These are phyloP conservation scores for Lactarius hatsudake DNA, from an alignment of 768 basidiomycete genomes.

Conservation along the genomic window DNA sequence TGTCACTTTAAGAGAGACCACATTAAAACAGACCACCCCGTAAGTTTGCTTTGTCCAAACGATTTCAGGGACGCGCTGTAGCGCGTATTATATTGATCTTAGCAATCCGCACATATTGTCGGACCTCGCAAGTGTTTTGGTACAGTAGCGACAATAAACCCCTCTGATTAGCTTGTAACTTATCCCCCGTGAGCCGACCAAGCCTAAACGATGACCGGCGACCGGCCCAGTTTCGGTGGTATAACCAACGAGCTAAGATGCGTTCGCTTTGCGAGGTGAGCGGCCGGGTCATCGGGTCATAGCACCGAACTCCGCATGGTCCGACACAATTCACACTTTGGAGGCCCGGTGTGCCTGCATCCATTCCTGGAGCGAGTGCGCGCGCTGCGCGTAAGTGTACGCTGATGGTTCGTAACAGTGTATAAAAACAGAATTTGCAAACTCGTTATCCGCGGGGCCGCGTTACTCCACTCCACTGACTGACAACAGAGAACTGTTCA, in stretches of 20 bases:
- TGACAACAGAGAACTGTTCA: conserved; percentile 4
- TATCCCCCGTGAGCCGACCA: background rate
- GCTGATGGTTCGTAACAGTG: conserved; percentile 15
- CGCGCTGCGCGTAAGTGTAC: background rate
- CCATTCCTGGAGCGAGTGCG: conserved; percentile 20
- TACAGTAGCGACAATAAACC: background rate
- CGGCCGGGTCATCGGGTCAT: conserved; percentile 5
- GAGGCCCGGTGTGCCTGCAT: conserved; percentile 20
- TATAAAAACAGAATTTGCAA: conserved; percentile 21
- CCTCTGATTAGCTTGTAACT: background rate
- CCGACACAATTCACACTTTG: background rate
- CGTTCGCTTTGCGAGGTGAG: background rate
- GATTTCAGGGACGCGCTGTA: background rate
- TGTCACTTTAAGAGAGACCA: background rate
- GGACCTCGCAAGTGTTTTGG: background rate
- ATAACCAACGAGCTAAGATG: conserved; percentile 3
- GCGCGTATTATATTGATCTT: background rate
- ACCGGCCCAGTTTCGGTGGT: background rate
- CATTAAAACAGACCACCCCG: background rate
- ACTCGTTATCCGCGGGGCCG: conserved; percentile 18
- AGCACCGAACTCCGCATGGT: conserved; percentile 12
- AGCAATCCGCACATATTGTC: background rate
- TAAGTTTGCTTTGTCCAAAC: background rate
- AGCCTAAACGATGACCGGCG: background rate
- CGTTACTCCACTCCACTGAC: conserved; percentile 3